Base-by-base conservation (phyloP, 1,284 basidiomycete species). In the Serendipita sp. region DNA sequence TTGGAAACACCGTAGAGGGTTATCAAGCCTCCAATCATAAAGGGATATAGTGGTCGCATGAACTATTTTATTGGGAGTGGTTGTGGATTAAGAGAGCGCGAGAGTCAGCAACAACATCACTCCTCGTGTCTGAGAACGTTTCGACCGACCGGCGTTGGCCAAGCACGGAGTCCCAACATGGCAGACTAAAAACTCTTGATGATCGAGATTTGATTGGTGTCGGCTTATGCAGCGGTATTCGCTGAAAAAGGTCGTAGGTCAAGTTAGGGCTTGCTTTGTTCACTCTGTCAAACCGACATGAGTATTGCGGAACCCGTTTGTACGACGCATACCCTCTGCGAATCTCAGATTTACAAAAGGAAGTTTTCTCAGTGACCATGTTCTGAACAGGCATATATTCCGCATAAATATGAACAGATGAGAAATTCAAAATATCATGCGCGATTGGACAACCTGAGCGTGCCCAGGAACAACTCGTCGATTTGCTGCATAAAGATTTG, bases 401-500 rank as follows among this genome's bases (percentile, higher is more conserved):
- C 38, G n/a, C 45, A 49, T 22, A 49, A 29, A 49, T 49, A 49
- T 6, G 29, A 49, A 49, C n/a, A n/a, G 17, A 49, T 22, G 29
- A n/a, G 45, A 49, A 58, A 58, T 41, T 41, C 38, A 41, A 26
- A 58, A 30, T 26, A 58, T 32, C 29, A 58, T 22, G 22, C 53
- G 15, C 53, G 53, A 26, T 35, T 26, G 8, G 53, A 58, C 15
- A 58, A 32, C 53, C 32, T 58, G 22, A 66, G 64, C 2, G 65
- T 60, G 29, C 53, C 62, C 15, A 64, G 65, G 38, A 66, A 44
- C 15, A 66, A 62, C 43, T 65, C 41, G 44, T 68, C 68, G 47
- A 68, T 63, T 68, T 68, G 62, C 68, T 68, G 49, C 30, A 61
- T 30, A 22, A 34, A 41, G 17, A 22, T 15, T 38, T 13, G 26